Percentiles rank a stretch among this genome's conserved stretches.
phyloP scores from a whole-genome alignment of 2,329 filamentous ascomycete genomes.

The Exophiala mesophila region DNA sequence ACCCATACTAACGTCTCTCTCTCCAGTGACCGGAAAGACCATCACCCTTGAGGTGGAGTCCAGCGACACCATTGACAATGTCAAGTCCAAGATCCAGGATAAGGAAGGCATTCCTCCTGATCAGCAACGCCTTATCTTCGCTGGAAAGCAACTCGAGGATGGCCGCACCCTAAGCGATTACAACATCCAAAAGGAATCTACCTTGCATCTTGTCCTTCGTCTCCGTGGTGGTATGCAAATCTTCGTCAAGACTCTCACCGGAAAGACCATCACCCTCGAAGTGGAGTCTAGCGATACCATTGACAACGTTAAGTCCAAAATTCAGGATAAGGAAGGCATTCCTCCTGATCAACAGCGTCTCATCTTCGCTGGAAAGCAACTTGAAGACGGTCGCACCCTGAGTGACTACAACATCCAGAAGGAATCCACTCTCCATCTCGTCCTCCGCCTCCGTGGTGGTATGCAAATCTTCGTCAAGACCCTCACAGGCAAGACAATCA shows the following conservation, averaged over 20 bases:
- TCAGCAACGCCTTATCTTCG: conserved; percentile 56
- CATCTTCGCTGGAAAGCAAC: conserved; percentile 94
- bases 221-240: conserved; percentile 53
- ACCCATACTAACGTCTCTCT: conserved; percentile 33
- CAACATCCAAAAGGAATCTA: conserved; percentile 59
- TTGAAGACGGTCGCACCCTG: conserved; percentile 88
- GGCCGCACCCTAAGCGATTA: conserved; percentile 53
- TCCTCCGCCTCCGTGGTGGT: conserved; percentile 81
- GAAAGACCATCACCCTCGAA: conserved; percentile 63
- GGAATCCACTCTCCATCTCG: conserved; percentile 78
- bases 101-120: conserved; percentile 57
- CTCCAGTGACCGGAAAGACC: conserved; percentile 56
- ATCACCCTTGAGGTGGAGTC: conserved; percentile 49
- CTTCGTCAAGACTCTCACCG: conserved; percentile 57
- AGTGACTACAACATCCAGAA: conserved; percentile 96
- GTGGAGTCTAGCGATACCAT: conserved; percentile 77
- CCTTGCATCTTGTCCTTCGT: conserved; percentile 69
- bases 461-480: conserved; percentile 58
- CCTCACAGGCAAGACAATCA: conserved; percentile 83
- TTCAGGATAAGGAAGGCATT: conserved; percentile 96
- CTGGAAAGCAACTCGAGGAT: conserved; percentile 55
- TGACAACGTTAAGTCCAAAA: conserved; percentile 95
- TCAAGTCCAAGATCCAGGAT: conserved; percentile 57
- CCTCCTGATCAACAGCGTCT: conserved; percentile 93
- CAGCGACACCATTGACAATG: conserved; percentile 48